These are phyloP conservation scores for Diaporthe citriasiana DNA, from an alignment of 2,329 filamentous ascomycete species.

Conservation along the genomic window DNA sequence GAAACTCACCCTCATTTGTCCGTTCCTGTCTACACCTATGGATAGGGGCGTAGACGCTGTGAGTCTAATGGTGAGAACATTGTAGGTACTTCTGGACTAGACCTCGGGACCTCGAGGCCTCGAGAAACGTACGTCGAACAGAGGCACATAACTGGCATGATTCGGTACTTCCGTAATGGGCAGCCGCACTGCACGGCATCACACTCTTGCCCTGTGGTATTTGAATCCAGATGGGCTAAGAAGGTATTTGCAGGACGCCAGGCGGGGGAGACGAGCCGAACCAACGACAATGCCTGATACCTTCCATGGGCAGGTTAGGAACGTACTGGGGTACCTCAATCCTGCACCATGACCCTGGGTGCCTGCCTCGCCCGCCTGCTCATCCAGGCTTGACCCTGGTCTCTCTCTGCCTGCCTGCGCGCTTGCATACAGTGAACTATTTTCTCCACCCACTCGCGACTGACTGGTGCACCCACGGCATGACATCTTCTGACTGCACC, in stretches of 20 bases:
- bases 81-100: background rate
- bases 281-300: background rate
- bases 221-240: background rate
- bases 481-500: slow-evolving; percentile 29
- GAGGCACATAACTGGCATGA: too few species aligned
- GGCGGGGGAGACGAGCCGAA: slow-evolving; percentile 27
- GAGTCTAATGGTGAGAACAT: background rate
- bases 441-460: slow-evolving; percentile 32
- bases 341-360: slow-evolving; percentile 25
- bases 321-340: background rate
- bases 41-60: background rate
- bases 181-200: background rate
- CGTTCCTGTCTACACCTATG: background rate
- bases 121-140: background rate
- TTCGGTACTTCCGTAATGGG: slow-evolving; percentile 4
- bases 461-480: slow-evolving; percentile 18
- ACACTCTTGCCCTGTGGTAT: too few species aligned
- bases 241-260: slow-evolving; percentile 28
- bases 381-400: background rate
- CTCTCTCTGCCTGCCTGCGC: background rate
- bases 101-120: background rate
- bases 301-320: background rate
- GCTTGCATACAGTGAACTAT: slow-evolving; percentile 18
- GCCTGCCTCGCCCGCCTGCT: slow-evolving; percentile 23
- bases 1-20: too few species aligned